phyloP scores from a whole-genome alignment of 164 flowering plant species.

The Houttuynia cordata region DNA sequence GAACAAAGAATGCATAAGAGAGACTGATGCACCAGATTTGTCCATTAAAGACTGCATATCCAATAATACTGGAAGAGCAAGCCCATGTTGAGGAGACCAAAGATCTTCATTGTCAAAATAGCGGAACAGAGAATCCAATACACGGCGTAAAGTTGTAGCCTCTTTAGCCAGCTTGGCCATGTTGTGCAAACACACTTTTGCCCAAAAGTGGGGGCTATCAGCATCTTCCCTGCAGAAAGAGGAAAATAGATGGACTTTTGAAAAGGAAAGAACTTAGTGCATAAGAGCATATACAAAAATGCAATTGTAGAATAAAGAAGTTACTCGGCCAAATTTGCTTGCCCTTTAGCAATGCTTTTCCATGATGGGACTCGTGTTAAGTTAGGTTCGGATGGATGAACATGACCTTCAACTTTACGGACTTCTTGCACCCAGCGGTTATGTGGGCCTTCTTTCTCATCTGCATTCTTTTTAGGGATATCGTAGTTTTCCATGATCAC shows the following conservation, averaged over 20 bases:
- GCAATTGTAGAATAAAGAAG: background rate
- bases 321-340: constrained; percentile 51
- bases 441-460: constrained; percentile 21
- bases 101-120: constrained; percentile 61
- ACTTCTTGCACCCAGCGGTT: constrained; percentile 69
- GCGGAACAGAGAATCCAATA: constrained; percentile 81
- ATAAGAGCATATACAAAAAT: background rate
- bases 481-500: constrained; percentile 82
- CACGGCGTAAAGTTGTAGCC: constrained; percentile 78
- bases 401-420: constrained; percentile 50
- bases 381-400: constrained; percentile 26
- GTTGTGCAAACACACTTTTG: constrained; percentile 73
- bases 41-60: constrained; percentile 78
- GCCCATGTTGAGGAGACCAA: constrained; percentile 64
- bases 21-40: constrained; percentile 14
- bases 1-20: background rate
- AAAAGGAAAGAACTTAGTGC: background rate
- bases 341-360: constrained; percentile 56
- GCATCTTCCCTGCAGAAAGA: constrained; percentile 53
- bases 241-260: background rate
- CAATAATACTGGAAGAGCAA: constrained; percentile 68
- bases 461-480: constrained; percentile 18
- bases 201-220: constrained; percentile 70
- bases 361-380: constrained; percentile 57
- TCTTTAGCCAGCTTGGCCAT: constrained; percentile 93